Evolutionary conservation across 2,329 filamentous ascomycete genomes (phyloP).

Genomic region (Leptoxyphium fumago): DNA sequence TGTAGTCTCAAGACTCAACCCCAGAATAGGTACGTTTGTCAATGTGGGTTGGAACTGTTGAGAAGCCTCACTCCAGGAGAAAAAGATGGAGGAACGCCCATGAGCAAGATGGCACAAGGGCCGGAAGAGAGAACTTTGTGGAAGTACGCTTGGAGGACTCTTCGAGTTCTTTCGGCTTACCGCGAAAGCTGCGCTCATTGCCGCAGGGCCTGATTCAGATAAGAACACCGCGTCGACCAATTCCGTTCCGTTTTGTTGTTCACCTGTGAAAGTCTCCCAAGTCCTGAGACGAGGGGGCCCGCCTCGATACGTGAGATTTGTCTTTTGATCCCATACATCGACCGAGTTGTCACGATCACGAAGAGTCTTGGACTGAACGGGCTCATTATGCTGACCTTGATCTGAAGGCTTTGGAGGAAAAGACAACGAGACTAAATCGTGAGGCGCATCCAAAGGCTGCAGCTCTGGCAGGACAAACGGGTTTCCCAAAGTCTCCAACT

Average conservation of each 20-base stretch:
- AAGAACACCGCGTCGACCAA: conserved; percentile 37
- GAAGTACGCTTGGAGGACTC: conserved; percentile 27
- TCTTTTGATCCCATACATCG: conserved; percentile 27
- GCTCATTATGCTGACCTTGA: background rate
- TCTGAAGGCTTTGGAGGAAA: no score
- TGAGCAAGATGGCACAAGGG: conserved; percentile 53
- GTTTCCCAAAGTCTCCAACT: background rate
- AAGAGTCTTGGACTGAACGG: background rate
- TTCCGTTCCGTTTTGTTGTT: conserved; percentile 22
- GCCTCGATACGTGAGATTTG: conserved; percentile 18
- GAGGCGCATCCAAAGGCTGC: no score
- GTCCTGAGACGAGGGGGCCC: conserved; percentile 36
- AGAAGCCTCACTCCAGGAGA: conserved; percentile 42
- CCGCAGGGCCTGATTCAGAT: conserved; percentile 50
- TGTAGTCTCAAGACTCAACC: conserved; percentile 32
- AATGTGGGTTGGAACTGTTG: conserved; percentile 37
- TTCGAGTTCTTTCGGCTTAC: conserved; percentile 15
- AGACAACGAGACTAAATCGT: no score
- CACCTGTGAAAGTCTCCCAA: conserved; percentile 49
- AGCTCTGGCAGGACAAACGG: background rate
- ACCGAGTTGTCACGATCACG: background rate
- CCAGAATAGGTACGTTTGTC: conserved; percentile 33
- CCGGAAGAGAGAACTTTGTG: conserved; percentile 22
- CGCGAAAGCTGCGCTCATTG: conserved; percentile 50
- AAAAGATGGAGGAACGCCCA: conserved; percentile 59